Percentiles rank a stretch among this genome's conserved stretches.
phyloP scores from a whole-genome alignment of 495 filamentous ascomycete species.

The Clohesyomyces aquaticus region DNA sequence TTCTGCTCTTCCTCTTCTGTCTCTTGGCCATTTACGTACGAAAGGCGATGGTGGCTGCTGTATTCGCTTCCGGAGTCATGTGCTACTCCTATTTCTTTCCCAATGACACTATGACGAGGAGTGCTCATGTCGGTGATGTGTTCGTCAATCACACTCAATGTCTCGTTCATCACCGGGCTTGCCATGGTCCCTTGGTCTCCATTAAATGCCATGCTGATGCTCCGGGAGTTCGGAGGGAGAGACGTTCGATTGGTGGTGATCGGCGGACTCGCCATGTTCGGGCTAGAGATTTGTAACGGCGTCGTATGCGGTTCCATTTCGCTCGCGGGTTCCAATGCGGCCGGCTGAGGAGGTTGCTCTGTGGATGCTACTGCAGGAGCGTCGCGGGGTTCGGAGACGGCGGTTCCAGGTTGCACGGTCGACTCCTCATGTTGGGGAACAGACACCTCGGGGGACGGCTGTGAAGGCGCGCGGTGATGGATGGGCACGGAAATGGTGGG shows the following conservation, averaged over 20 bases:
- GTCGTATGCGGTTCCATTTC: slow-evolving; percentile 15
- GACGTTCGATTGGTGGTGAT: slow-evolving; percentile 21
- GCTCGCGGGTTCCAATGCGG: slow-evolving; percentile 3
- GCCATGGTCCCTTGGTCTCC: slow-evolving; percentile 33
- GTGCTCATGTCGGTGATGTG: slow-evolving; percentile 94
- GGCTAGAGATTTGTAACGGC: slow-evolving; percentile 31
- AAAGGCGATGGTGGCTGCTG: slow-evolving; percentile 77
- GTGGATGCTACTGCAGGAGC: slow-evolving; percentile 3
- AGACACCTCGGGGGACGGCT: slow-evolving; percentile 1
- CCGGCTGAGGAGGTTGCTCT: slow-evolving; percentile 11
- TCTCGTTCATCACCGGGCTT: slow-evolving; percentile 91
- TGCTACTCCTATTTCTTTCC: slow-evolving; percentile 55
- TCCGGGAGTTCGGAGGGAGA: slow-evolving; percentile 42
- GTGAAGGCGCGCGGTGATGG: slow-evolving; percentile 36
- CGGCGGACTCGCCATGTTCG: slow-evolving; percentile 10
- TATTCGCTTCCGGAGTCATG: slow-evolving; percentile 90
- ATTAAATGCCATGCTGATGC: slow-evolving; percentile 54
- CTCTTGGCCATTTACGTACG: slow-evolving; percentile 82
- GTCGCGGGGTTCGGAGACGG: slow-evolving; percentile 2
- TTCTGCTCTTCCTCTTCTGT: slow-evolving; percentile 52
- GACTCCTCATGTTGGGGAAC: slow-evolving; percentile 5
- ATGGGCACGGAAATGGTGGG: slow-evolving; percentile 36
- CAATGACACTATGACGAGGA: slow-evolving; percentile 61
- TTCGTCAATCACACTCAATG: slow-evolving; percentile 95
- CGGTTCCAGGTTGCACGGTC: slow-evolving; percentile 2